phyloP scores from a whole-genome alignment of 1,284 basidiomycete species.

The Fomitopsis palustris region DNA sequence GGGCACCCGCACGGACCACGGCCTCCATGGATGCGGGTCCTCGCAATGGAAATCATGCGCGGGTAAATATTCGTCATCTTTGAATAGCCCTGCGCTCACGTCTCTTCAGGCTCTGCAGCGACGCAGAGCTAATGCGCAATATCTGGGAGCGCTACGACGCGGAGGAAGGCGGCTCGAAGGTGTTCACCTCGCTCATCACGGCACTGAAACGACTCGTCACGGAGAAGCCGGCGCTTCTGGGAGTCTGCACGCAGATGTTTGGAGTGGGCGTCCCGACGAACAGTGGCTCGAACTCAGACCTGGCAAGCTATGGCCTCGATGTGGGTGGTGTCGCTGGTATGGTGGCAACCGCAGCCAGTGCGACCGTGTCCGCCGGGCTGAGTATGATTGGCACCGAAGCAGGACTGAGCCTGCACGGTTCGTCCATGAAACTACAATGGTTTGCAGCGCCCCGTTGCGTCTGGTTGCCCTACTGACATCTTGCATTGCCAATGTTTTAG shows the following conservation, averaged over 20 bases:
- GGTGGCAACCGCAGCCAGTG: slow-evolving; percentile 79
- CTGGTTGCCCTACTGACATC: not conserved
- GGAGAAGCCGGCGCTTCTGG: slow-evolving; percentile 83
- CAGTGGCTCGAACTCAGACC: slow-evolving; percentile 31
- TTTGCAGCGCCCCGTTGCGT: slow-evolving; percentile 32
- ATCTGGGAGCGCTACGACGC: slow-evolving; percentile 84
- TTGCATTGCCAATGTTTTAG: slow-evolving; percentile 35
- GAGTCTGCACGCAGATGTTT: slow-evolving; percentile 75
- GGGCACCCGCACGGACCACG: slow-evolving; percentile 35
- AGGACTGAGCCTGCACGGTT: slow-evolving; percentile 68
- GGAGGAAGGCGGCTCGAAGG: slow-evolving; percentile 55
- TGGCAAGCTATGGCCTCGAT: slow-evolving; percentile 46
- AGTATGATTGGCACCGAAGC: slow-evolving; percentile 65
- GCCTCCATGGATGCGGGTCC: slow-evolving; percentile 84
- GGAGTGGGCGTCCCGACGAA: slow-evolving; percentile 62
- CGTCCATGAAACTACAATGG: slow-evolving; percentile 85
- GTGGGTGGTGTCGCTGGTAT: slow-evolving; percentile 79
- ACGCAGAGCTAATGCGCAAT: slow-evolving; percentile 76
- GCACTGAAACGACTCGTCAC: slow-evolving; percentile 82
- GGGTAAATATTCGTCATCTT: slow-evolving; percentile 46
- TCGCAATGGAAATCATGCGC: slow-evolving; percentile 89
- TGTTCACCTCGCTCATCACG: slow-evolving; percentile 79
- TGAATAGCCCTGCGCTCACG: slow-evolving; percentile 1
- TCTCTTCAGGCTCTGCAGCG: slow-evolving; percentile 65
- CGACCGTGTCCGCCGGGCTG: slow-evolving; percentile 71